A percentile compares a stretch with the other conserved stretches of the same genome.
Evolutionary conservation across 2,329 filamentous ascomycete species (phyloP).

Genomic region (Cercospora zeae-maydis): DNA sequence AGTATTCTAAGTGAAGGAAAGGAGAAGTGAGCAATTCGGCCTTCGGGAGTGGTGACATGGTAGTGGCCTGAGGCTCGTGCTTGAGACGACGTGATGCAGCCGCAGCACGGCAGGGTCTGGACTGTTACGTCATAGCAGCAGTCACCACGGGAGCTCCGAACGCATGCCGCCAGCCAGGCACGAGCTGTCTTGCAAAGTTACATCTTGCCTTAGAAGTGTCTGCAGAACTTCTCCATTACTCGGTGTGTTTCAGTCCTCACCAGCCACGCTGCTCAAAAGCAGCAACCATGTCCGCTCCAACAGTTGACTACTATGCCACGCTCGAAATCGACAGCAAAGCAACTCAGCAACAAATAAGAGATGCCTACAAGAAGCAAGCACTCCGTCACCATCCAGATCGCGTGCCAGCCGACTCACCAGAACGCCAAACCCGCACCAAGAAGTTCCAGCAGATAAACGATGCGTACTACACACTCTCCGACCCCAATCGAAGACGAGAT

Average conservation of each 20-base stretch:
- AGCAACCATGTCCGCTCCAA: slow-evolving; percentile 29
- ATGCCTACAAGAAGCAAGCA: slow-evolving; percentile 91
- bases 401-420: slow-evolving; percentile 76
- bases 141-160: neutral
- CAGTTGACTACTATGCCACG: slow-evolving; percentile 38
- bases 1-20: neutral
- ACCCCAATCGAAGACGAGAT: slow-evolving; percentile 69
- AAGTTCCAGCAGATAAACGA: slow-evolving; percentile 91
- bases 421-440: slow-evolving; percentile 75
- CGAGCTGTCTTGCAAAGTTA: slow-evolving; percentile 2
- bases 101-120: neutral
- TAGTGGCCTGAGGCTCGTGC: neutral
- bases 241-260: neutral
- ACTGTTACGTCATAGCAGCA: neutral
- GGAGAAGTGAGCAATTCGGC: no score
- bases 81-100: neutral
- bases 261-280: neutral
- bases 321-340: slow-evolving; percentile 57
- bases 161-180: neutral
- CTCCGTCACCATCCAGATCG: slow-evolving; percentile 92
- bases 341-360: slow-evolving; percentile 77
- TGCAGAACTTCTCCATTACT: neutral
- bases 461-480: slow-evolving; percentile 87
- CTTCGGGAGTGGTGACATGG: no score
- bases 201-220: neutral